Base-by-base conservation (phyloP, 1,284 basidiomycete genomes). In the Papiliotrema fonsecae region DNA sequence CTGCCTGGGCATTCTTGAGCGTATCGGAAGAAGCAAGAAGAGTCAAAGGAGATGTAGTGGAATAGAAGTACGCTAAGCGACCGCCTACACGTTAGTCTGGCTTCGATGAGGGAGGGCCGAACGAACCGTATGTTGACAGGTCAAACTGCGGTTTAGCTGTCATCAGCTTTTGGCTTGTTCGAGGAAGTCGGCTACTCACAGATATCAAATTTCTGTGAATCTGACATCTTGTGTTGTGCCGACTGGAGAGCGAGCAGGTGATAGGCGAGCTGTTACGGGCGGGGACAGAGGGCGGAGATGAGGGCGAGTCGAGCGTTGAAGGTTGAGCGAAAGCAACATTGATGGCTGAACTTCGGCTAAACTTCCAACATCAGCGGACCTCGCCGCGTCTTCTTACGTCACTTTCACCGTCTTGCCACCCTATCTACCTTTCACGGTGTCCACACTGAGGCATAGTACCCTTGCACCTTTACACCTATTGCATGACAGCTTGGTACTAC, bases 21-120 rank as follows among this genome's bases (percentile, higher is more conserved):
- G 75, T 52, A n/a, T 52, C 25, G 0, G 65, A 52, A 5, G 74
- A 73, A 1, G 76, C 75, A 39, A 80, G 65, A 21, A 80, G 70
- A 5, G 78, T 80, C 16, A 79, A 60, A 0, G 78, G 78, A 2
- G 77, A 78, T 0, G 78, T 79, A 38, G 76, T 75, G 4, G 67
- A 70, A 57, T 77, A 75, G 58, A 80, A 79, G 60, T 79, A 77
- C 7, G 61, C 49, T 6, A 79, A 60, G 21, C 78, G 73, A n/a
- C 78, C 78, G 26, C 56, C 70, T 72, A 48, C 3, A 19, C 9
- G 27, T 45, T 22, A 52, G 37, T 13, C 10, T 35, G n/a, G 16
- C 10, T 6, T 4, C 9, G 40, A 19, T 19, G 19, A 25, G 9
- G 38, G 35, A 37, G 11, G 21, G 18, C 4, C 10, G 14, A 18